Base-by-base conservation (phyloP, 176 grass and related monocot species). In the Aegilops umbellulata region DNA sequence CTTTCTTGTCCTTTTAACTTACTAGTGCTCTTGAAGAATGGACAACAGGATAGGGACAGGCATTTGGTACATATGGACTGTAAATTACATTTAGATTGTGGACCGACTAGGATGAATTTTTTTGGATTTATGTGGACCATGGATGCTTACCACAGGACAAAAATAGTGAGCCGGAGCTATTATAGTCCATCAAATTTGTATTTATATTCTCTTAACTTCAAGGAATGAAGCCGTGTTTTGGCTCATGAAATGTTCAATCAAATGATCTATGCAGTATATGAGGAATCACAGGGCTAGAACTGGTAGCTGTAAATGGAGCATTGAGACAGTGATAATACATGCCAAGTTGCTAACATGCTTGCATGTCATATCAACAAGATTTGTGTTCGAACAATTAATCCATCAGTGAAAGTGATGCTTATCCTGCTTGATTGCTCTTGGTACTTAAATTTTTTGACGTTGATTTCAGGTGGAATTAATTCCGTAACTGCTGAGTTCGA, bases 261-360 rank as follows among this genome's bases (percentile, higher is more conserved):
- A 81, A 81, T 84, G 7, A 44, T 10, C 26, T 76, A 42, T 80
- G 68, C 66, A 80, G 20, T n/a, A 27, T 64, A 25, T 74, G 26
- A 31, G 26, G 74, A 55, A 31, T 76, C 51, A 2, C 65, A 5
- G 0, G 17, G 32, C 14, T 68, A 31, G 13, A 29, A 51, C 26
- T 27, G 39, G 71, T 74, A 41, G 31, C 58, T 66, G 12, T 6
- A 71, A 78, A 42, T 39, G 27, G 38, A 60, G n/a, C 69, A 38
- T 12, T 17, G 15, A 77, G 10, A 69, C 10, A 13, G 7, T 51
- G 22, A 7, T 38, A 78, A 73, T 74, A 47, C 38, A 25, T 9
- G 72, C 15, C 47, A 74, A 46, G 39, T 74, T 63, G 25, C 24
- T 46, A 31, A 10, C 55, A 22, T 64, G 20, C 68, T 64, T 15